Conservation (phyloP, 306 rosid species). For the Pterocarpus santalinus region DNA sequence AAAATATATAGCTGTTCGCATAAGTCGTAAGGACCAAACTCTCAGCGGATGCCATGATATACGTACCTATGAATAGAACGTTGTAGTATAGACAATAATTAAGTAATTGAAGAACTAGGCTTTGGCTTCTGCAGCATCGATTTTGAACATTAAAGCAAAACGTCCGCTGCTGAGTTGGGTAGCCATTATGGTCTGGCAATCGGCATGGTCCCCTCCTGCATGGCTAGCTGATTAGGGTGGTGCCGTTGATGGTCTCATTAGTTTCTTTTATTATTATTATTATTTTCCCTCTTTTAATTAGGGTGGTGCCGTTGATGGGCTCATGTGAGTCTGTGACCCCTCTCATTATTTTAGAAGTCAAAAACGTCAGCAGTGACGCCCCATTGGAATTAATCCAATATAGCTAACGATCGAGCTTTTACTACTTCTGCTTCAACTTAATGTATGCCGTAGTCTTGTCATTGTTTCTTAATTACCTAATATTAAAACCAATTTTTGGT, state of each 20-base stretch:
- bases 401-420: background rate
- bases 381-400: background rate
- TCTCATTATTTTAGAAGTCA: background rate
- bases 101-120: background rate
- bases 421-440: background rate
- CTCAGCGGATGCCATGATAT: no score
- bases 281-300: background rate
- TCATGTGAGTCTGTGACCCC: background rate
- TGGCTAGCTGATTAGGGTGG: background rate
- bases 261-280: background rate
- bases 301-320: no score
- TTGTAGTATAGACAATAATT: background rate
- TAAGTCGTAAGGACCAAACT: background rate
- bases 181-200: background rate
- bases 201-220: background rate
- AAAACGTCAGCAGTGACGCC: conserved; percentile 28
- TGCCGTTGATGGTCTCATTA: background rate
- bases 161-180: background rate
- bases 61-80: background rate
- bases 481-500: no score
- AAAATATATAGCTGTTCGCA: background rate
- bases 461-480: background rate
- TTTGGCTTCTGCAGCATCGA: background rate
- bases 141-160: background rate
- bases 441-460: background rate